Percentiles rank a stretch among this genome's conserved stretches.
phyloP scores from a whole-genome alignment of 768 basidiomycete species.

The Boletellus ananas region DNA sequence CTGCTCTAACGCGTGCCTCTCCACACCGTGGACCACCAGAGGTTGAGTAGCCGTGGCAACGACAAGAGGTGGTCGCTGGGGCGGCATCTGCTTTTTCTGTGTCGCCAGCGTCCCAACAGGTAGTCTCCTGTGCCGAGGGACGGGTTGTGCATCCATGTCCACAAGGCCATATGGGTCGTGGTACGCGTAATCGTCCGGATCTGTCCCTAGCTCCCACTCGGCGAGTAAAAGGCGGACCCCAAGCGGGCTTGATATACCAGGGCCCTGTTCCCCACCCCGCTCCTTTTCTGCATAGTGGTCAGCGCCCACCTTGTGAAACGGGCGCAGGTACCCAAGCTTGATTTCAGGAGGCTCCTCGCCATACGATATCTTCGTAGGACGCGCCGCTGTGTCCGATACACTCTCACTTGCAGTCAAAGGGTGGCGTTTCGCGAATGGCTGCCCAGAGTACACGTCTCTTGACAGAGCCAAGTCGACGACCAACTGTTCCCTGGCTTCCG shows the following conservation, averaged over 20 bases:
- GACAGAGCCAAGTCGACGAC: conserved; percentile 62
- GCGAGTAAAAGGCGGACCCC: conserved; percentile 62
- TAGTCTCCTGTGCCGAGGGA: conserved; percentile 12
- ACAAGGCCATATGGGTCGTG: conserved; percentile 49
- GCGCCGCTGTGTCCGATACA: conserved; percentile 6
- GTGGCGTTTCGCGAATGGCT: conserved; percentile 32
- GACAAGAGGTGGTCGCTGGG: conserved; percentile 39
- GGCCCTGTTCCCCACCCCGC: conserved; percentile 11
- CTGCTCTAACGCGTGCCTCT: neutral
- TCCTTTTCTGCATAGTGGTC: conserved; percentile 29
- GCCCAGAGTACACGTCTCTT: conserved; percentile 50
- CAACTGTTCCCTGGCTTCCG: conserved; percentile 56
- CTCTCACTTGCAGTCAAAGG: neutral
- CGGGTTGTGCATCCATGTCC: conserved; percentile 15
- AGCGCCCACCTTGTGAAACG: conserved; percentile 33
- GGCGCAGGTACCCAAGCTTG: conserved; percentile 60
- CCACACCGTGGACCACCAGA: conserved; percentile 15
- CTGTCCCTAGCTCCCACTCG: conserved; percentile 61
- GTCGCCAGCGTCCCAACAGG: neutral
- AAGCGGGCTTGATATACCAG: conserved; percentile 35
- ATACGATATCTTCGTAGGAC: conserved; percentile 40
- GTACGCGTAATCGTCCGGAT: conserved; percentile 50
- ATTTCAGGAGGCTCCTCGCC: conserved; percentile 53
- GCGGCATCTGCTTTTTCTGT: conserved; percentile 21
- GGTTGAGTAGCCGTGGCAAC: conserved; percentile 29